Conservation (phyloP, 2,329 filamentous ascomycete species). For the Aureobasidium pullulans region DNA sequence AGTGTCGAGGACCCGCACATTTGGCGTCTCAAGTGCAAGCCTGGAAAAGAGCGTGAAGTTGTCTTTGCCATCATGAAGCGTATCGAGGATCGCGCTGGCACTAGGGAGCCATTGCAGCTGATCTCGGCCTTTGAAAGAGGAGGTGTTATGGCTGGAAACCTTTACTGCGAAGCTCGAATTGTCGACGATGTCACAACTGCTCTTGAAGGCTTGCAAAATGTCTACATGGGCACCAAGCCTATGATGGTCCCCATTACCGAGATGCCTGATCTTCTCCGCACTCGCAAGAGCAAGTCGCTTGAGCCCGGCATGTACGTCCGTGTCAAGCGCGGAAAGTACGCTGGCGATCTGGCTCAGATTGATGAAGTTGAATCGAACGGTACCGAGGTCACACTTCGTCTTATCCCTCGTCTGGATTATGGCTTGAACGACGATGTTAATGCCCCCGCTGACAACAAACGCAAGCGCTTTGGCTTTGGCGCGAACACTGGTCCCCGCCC, state of each 20-base stretch:
- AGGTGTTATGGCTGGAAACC: conserved; percentile 81
- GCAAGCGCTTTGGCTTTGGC: conserved; percentile 58
- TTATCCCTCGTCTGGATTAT: conserved; percentile 89
- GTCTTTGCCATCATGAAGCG: conserved; percentile 83
- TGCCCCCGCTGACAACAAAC: conserved; percentile 51
- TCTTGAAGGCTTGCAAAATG: conserved; percentile 76
- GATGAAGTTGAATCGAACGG: conserved; percentile 90
- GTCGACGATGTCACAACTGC: conserved; percentile 80
- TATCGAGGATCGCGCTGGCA: conserved; percentile 69
- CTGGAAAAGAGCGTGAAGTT: conserved; percentile 90
- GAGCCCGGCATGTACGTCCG: conserved; percentile 89
- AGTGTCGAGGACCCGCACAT: conserved; percentile 94
- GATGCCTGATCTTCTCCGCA: conserved; percentile 91
- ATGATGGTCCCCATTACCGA: conserved; percentile 91
- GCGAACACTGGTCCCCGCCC: conserved; percentile 57
- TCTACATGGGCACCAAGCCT: conserved; percentile 82
- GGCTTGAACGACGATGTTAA: conserved; percentile 72
- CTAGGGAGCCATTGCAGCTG: conserved; percentile 74
- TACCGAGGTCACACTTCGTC: conserved; percentile 74
- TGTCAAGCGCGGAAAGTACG: conserved; percentile 73
- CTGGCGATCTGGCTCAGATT: conserved; percentile 84
- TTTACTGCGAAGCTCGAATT: conserved; percentile 87
- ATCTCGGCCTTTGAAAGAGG: conserved; percentile 89
- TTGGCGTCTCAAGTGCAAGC: conserved; percentile 87
- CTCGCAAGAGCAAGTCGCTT: conserved; percentile 76